A percentile compares a stretch with the other conserved stretches of the same genome.
Conservation (phyloP, 2,329 filamentous ascomycete genomes). For the Allantophomopsis cytisporea region DNA sequence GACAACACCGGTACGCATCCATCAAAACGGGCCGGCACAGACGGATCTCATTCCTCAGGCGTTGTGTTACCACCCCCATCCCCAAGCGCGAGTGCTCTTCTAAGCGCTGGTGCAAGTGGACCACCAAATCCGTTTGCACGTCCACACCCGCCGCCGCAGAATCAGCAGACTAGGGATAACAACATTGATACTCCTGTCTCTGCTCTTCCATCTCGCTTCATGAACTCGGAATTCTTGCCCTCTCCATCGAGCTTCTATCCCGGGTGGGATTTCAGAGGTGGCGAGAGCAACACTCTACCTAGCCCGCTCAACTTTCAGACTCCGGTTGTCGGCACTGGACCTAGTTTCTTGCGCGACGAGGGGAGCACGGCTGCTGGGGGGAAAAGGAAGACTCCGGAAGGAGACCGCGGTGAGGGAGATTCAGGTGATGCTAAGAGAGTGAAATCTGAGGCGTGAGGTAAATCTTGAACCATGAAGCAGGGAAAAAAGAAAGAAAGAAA, state of each 20-base stretch:
- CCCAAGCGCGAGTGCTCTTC: conserved; percentile 60
- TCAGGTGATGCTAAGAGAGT: conserved; percentile 13
- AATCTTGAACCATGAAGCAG: too few species aligned
- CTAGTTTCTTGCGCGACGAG: conserved; percentile 50
- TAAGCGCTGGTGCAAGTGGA: conserved; percentile 83
- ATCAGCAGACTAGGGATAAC: conserved; percentile 21
- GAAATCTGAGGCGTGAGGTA: conserved; percentile 8
- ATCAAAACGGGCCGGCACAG: conserved; percentile 11
- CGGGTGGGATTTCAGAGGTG: conserved; percentile 66
- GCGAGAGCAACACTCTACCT: conserved; percentile 70
- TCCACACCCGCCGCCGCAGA: conserved; percentile 59
- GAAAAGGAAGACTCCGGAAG: conserved; percentile 17
- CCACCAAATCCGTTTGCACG: conserved; percentile 93
- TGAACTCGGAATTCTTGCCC: conserved; percentile 75
- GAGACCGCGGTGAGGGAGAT: conserved; percentile 10
- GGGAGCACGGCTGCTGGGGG: conserved; percentile 6
- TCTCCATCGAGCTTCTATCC: conserved; percentile 88
- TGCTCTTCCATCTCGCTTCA: conserved; percentile 80
- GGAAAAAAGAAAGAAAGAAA: too few species aligned
- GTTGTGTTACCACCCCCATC: conserved; percentile 88
- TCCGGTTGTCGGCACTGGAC: conserved; percentile 49
- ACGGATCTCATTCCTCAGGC: conserved; percentile 45
- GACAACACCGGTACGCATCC: conserved; percentile 10
- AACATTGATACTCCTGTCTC: conserved; percentile 78
- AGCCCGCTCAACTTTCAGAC: conserved; percentile 91